Evolutionary conservation across 306 rosid genomes (phyloP).

Genomic region (Pyrus communis): DNA sequence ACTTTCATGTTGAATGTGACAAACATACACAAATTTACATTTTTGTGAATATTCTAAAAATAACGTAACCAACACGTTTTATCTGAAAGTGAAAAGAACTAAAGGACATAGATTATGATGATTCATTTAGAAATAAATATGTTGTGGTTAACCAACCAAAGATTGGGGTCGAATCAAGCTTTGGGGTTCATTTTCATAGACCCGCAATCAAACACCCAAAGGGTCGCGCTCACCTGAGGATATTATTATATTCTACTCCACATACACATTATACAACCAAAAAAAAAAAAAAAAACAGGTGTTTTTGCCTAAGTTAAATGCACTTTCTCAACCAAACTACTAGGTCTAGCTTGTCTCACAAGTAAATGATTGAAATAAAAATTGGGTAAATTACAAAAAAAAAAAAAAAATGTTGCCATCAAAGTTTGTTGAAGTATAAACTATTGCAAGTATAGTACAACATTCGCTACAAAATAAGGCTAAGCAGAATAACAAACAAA

Average conservation of each 20-base stretch:
- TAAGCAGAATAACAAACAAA: too few relatives aligned
- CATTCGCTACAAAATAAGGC: too few relatives aligned
- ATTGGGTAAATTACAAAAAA: background rate
- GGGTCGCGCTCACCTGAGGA: background rate
- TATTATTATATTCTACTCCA: background rate
- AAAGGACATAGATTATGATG: background rate
- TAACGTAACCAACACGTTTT: too few relatives aligned
- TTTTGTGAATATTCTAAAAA: too few relatives aligned
- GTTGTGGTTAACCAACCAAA: constrained; percentile 4
- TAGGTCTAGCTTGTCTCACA: background rate
- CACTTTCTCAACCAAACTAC: background rate
- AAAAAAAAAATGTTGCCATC: background rate
- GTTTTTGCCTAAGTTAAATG: background rate
- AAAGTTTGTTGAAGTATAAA: background rate
- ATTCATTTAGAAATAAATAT: background rate
- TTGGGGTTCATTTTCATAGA: background rate
- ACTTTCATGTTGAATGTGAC: too few relatives aligned
- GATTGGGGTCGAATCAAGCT: background rate
- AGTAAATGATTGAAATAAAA: background rate
- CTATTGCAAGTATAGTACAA: background rate
- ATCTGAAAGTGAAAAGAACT: background rate
- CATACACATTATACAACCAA: too few relatives aligned
- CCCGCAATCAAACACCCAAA: background rate
- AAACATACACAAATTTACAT: too few relatives aligned
- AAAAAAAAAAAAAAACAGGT: too few relatives aligned